Percentiles rank a stretch among this genome's conserved stretches.
Conservation (phyloP, 371 early-diverging fungal species). For the Smittium culicis region DNA sequence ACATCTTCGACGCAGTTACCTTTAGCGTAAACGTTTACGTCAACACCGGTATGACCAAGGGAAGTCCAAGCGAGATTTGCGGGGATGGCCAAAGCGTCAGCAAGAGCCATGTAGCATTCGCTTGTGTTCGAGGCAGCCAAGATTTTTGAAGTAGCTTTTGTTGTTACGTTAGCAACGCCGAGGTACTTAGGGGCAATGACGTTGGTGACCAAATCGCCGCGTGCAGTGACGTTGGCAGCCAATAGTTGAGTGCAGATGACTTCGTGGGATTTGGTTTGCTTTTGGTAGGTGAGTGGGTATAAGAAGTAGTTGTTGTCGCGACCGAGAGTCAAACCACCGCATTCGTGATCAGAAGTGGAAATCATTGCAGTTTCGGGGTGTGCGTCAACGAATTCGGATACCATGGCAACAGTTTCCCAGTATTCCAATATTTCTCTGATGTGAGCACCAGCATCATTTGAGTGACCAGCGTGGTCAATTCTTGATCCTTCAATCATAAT, state of each 20-base stretch:
- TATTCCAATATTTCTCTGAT: slow-evolving; percentile 58
- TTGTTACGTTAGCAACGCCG: background rate
- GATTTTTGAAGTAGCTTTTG: background rate
- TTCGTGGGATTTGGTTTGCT: slow-evolving; percentile 10
- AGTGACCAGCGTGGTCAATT: slow-evolving; percentile 38
- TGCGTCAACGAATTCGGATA: slow-evolving; percentile 43
- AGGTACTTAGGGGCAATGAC: background rate
- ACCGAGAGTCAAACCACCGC: slow-evolving; percentile 38
- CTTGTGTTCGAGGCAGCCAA: slow-evolving; percentile 11
- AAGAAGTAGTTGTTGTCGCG: slow-evolving; percentile 8
- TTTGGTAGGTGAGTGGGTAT: background rate
- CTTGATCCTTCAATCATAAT: slow-evolving; percentile 55
- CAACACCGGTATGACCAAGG: slow-evolving; percentile 42
- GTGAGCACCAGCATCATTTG: slow-evolving; percentile 66
- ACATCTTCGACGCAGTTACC: slow-evolving; percentile 38
- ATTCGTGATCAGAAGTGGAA: slow-evolving; percentile 48
- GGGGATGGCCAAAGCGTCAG: slow-evolving; percentile 38
- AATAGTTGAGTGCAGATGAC: background rate
- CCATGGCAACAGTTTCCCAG: slow-evolving; percentile 42
- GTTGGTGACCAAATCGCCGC: background rate
- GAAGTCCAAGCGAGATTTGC: slow-evolving; percentile 52
- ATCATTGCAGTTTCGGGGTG: slow-evolving; percentile 55
- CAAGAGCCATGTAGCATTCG: slow-evolving; percentile 22
- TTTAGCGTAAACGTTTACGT: slow-evolving; percentile 51
- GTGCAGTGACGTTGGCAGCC: background rate